These are phyloP conservation scores for Juncus inflexus DNA, from an alignment of 176 grass and related monocot genomes.

Conservation along the genomic window DNA sequence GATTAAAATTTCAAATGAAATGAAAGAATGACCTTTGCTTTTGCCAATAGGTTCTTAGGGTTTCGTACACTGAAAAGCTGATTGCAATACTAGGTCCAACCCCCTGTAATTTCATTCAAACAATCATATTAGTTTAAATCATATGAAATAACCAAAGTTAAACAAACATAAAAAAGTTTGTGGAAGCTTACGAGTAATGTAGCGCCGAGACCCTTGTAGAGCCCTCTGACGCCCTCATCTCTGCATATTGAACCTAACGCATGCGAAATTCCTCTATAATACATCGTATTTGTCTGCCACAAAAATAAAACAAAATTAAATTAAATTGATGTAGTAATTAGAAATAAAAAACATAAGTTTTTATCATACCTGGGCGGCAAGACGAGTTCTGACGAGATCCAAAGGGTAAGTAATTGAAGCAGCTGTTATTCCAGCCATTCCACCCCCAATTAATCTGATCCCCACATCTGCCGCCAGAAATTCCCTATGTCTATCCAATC, in stretches of 20 bases:
- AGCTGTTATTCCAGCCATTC: constrained; percentile 90
- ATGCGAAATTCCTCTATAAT: constrained; percentile 97
- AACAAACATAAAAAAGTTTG: constrained; percentile 14
- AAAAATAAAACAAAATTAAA: constrained; percentile 34
- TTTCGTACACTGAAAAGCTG: constrained; percentile 95
- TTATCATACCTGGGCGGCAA: constrained; percentile 75
- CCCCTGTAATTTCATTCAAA: constrained; percentile 44
- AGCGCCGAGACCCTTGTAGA: constrained; percentile 95
- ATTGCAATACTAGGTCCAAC: constrained; percentile 94
- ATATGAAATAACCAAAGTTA: background rate
- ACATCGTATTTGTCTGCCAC: constrained; percentile 68
- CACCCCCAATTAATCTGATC: constrained; percentile 64
- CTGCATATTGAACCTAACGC: constrained; percentile 71
- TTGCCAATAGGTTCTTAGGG: constrained; percentile 78
- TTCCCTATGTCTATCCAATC: constrained; percentile 52
- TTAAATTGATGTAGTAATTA: background rate
- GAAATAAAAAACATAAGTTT: constrained; percentile 2
- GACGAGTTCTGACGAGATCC: constrained; percentile 79
- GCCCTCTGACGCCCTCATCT: constrained; percentile 80
- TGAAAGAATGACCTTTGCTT: constrained; percentile 50
- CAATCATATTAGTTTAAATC: constrained; percentile 9
- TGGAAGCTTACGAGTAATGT: constrained; percentile 60
- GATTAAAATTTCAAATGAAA: background rate
- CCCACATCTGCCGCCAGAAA: constrained; percentile 58
- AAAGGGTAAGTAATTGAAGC: constrained; percentile 85